Evolutionary conservation across 2,329 filamentous ascomycete species (phyloP).

Genomic region (Xylaria sp.): DNA sequence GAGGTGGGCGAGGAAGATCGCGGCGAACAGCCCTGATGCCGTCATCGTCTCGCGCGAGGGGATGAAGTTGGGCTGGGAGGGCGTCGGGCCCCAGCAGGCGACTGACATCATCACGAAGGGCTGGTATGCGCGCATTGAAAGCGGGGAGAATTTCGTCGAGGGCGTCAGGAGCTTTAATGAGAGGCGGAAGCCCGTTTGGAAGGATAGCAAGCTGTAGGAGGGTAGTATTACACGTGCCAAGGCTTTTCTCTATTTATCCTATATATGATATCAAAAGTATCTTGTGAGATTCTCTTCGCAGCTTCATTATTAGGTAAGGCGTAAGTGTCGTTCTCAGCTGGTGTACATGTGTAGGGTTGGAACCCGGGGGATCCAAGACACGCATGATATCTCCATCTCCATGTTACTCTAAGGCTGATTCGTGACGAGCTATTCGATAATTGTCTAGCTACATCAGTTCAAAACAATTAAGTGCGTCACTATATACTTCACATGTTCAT

Average conservation of each 20-base stretch:
- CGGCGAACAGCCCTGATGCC: constrained; percentile 77
- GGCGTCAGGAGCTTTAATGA: constrained; percentile 81
- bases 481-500: too few relatives aligned
- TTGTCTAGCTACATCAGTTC: too few relatives aligned
- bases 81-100: constrained; percentile 70
- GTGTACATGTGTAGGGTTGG: not conserved
- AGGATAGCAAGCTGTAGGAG: constrained; percentile 66
- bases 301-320: not conserved
- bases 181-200: constrained; percentile 77
- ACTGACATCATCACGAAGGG: constrained; percentile 67
- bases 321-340: not conserved
- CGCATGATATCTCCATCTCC: too few relatives aligned
- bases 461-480: too few relatives aligned
- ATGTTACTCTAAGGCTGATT: too few relatives aligned
- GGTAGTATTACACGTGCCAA: too few relatives aligned
- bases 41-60: constrained; percentile 80
- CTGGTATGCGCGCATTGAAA: constrained; percentile 69
- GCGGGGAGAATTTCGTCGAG: constrained; percentile 78
- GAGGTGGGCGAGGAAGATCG: constrained; percentile 69
- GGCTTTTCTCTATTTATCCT: too few relatives aligned
- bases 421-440: too few relatives aligned
- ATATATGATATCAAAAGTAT: not conserved
- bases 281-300: not conserved
- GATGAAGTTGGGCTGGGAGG: constrained; percentile 78
- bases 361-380: not conserved